phyloP scores from a whole-genome alignment of 2,329 filamentous ascomycete genomes.

The Paecilomyces fulvus region DNA sequence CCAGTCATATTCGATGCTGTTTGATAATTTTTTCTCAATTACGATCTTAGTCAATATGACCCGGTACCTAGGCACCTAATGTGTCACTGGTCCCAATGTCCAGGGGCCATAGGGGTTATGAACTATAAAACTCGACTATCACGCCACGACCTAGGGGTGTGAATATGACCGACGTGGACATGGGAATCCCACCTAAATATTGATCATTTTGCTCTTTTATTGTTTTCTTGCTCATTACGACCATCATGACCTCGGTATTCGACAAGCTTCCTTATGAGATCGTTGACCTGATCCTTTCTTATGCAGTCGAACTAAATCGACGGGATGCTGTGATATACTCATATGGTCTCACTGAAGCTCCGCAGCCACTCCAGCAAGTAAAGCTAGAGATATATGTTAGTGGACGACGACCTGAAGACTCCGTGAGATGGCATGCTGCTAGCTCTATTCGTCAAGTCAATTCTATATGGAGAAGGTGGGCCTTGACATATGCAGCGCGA shows the following conservation, averaged over 20 bases:
- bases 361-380: constrained; percentile 36
- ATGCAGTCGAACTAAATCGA: constrained; percentile 41
- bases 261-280: constrained; percentile 46
- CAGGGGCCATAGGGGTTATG: not conserved
- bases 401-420: constrained; percentile 43
- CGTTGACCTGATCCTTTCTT: constrained; percentile 42
- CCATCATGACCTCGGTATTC: constrained; percentile 15
- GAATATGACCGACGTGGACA: not conserved
- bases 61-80: not conserved
- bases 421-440: constrained; percentile 45
- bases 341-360: constrained; percentile 45
- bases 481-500: constrained; percentile 42
- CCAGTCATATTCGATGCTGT: not conserved
- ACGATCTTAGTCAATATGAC: not conserved
- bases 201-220: not conserved
- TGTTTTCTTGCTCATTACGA: not conserved
- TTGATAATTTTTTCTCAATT: not conserved
- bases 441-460: constrained; percentile 42
- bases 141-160: not conserved
- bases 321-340: constrained; percentile 42
- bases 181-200: not conserved
- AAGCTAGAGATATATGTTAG: constrained; percentile 43
- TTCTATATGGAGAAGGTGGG: constrained; percentile 46
- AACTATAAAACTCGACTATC: not conserved
- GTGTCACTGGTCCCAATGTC: not conserved